phyloP scores from a whole-genome alignment of 305 asterid species.

The Solanum hybrid region DNA sequence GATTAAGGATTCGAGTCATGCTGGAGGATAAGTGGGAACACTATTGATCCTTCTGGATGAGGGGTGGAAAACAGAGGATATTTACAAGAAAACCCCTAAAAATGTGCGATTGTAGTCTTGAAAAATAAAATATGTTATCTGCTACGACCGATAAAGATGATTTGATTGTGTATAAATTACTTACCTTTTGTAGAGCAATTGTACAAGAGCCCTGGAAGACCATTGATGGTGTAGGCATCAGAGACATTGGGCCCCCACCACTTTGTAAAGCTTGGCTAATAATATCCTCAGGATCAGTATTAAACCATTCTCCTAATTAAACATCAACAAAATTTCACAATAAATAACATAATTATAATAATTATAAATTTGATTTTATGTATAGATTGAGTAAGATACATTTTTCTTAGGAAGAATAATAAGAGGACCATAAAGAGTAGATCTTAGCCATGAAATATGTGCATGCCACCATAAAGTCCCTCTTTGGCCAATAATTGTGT shows the following conservation, averaged over 20 bases:
- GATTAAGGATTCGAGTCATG: neutral
- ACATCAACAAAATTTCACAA: neutral
- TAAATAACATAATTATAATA: neutral
- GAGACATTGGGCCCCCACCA: conserved; percentile 17
- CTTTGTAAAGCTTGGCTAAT: conserved; percentile 11
- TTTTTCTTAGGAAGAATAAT: conserved; percentile 10
- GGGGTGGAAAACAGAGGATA: neutral
- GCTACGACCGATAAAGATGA: neutral
- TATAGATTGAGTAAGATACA: neutral
- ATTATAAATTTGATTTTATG: neutral
- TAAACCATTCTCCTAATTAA: conserved; percentile 13
- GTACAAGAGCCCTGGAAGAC: conserved; percentile 12
- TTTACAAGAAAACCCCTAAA: neutral
- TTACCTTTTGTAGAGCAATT: conserved; percentile 9
- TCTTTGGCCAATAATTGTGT: conserved; percentile 11
- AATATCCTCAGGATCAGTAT: conserved; percentile 8
- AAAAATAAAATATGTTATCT: neutral
- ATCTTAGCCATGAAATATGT: conserved; percentile 19
- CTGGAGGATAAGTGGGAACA: neutral
- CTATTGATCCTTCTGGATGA: neutral
- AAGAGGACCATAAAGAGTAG: conserved; percentile 9
- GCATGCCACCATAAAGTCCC: conserved; percentile 21
- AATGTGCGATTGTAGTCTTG: neutral
- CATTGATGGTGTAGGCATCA: conserved; percentile 10
- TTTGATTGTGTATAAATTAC: neutral